Evolutionary conservation across 768 basidiomycete genomes (phyloP).

Genomic region (Rhodotorula toruloides): DNA sequence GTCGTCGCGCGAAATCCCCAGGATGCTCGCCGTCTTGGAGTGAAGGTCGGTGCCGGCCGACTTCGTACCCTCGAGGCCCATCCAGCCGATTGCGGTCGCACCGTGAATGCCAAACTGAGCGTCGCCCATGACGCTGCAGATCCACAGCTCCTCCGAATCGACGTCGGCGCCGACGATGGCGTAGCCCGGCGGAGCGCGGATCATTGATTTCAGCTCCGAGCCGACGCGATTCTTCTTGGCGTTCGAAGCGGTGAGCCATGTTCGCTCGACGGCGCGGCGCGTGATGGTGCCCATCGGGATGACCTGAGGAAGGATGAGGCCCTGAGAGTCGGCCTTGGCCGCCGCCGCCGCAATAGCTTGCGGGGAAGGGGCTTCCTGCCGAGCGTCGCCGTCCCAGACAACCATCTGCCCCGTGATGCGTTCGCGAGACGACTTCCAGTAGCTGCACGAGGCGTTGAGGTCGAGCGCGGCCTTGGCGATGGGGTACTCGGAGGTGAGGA

Average conservation of each 20-base stretch:
- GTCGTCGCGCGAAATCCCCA: constrained; percentile 86
- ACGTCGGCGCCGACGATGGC: constrained; percentile 96
- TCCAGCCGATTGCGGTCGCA: constrained; percentile 95
- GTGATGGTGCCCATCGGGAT: constrained; percentile 99
- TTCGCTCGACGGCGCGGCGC: constrained; percentile 92
- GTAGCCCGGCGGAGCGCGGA: constrained; percentile 86
- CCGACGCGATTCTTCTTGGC: constrained; percentile 97
- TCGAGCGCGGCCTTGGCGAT: constrained; percentile 79
- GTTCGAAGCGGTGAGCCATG: constrained; percentile 97
- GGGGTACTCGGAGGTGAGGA: constrained; percentile 67
- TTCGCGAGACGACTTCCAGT: constrained; percentile 94
- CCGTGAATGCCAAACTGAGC: constrained; percentile 96
- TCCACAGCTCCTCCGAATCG: constrained; percentile 98
- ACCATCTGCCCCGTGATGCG: constrained; percentile 89
- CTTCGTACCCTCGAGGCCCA: constrained; percentile 98
- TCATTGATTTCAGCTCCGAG: constrained; percentile 96
- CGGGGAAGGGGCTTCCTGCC: constrained; percentile 18
- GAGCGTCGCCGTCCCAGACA: constrained; percentile 61
- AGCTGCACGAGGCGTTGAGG: constrained; percentile 89
- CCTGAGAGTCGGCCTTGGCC: constrained; percentile 46
- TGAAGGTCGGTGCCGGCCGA: constrained; percentile 89
- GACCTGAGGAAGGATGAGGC: constrained; percentile 90
- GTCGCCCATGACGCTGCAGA: constrained; percentile 96
- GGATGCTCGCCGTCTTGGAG: constrained; percentile 88
- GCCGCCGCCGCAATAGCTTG: constrained; percentile 32